Percentiles rank a stretch among this genome's conserved stretches.
phyloP scores from a whole-genome alignment of 1,284 basidiomycete species.

The Fomitopsis betulina region DNA sequence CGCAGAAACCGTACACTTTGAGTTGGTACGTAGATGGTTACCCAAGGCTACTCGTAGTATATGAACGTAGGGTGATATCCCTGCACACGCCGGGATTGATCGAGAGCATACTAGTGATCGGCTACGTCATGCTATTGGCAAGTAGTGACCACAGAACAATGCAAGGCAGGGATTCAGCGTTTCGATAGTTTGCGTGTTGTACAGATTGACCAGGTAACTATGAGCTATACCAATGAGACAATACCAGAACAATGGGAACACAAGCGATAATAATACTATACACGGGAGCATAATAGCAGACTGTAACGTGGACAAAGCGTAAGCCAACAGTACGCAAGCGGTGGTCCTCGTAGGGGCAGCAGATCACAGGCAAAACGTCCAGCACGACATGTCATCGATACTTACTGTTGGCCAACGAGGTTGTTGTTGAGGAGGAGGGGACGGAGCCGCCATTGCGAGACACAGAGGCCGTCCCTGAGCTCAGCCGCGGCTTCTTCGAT shows the following conservation, averaged over 20 bases:
- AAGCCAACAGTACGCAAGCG: background rate
- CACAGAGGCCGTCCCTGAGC: slow-evolving; percentile 15
- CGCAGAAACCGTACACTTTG: no score
- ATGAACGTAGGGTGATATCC: no score
- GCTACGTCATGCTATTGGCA: no score
- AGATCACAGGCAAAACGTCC: background rate
- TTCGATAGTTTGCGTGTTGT: slow-evolving; percentile 1
- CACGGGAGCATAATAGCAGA: background rate
- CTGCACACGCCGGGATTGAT: no score
- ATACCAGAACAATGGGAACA: background rate
- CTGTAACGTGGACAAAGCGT: background rate
- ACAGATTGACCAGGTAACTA: background rate
- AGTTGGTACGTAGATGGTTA: no score
- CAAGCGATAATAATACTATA: background rate
- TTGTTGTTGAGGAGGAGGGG: slow-evolving; percentile 20
- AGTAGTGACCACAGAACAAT: no score
- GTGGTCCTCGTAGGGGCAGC: background rate
- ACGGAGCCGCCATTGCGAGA: slow-evolving; percentile 18
- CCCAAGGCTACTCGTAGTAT: no score
- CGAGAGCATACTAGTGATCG: no score
- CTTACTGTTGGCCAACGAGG: slow-evolving; percentile 27
- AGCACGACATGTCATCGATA: slow-evolving; percentile 22
- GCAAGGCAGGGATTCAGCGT: background rate
- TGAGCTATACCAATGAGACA: background rate
- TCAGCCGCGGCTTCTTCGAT: slow-evolving; percentile 27